Evolutionary conservation across 1,139 yeast species (phyloP).

Genomic region (Sugiyamaella grinbergsii): DNA sequence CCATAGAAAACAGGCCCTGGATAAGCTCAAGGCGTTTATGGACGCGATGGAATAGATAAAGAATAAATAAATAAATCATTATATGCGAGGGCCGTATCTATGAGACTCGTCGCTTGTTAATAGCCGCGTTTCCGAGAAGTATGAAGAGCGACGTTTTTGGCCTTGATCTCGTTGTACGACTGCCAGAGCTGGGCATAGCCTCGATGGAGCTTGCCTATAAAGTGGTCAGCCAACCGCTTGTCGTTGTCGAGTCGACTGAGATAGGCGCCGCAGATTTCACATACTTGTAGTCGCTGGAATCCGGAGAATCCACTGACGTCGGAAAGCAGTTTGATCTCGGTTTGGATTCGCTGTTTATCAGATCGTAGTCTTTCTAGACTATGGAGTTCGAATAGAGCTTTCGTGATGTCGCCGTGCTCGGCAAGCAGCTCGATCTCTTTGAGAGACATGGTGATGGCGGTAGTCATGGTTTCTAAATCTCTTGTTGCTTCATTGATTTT

Average conservation of each 20-base stretch:
- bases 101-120: too few relatives aligned
- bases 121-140: slow-evolving; percentile 13
- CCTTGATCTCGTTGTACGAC: slow-evolving; percentile 54
- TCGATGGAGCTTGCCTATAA: slow-evolving; percentile 82
- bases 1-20: slow-evolving; percentile 84
- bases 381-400: slow-evolving; percentile 52
- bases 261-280: slow-evolving; percentile 90
- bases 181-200: slow-evolving; percentile 77
- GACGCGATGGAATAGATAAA: too few relatives aligned
- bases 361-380: slow-evolving; percentile 46
- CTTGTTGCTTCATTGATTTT: slow-evolving; percentile 63
- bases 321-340: slow-evolving; percentile 57
- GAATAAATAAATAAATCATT: too few relatives aligned
- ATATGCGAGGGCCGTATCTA: too few relatives aligned
- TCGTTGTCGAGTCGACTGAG: slow-evolving; percentile 86
- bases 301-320: slow-evolving; percentile 85
- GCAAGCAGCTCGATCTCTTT: slow-evolving; percentile 68
- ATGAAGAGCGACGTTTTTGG: slow-evolving; percentile 33
- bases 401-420: slow-evolving; percentile 53
- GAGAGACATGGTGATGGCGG: slow-evolving; percentile 64
- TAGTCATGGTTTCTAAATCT: slow-evolving; percentile 68
- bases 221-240: slow-evolving; percentile 87
- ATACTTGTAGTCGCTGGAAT: slow-evolving; percentile 87
- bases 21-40: slow-evolving; percentile 42
- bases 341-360: slow-evolving; percentile 47